Conservation (phyloP, 2,329 filamentous ascomycete genomes). For the Xylariaceae sp. region DNA sequence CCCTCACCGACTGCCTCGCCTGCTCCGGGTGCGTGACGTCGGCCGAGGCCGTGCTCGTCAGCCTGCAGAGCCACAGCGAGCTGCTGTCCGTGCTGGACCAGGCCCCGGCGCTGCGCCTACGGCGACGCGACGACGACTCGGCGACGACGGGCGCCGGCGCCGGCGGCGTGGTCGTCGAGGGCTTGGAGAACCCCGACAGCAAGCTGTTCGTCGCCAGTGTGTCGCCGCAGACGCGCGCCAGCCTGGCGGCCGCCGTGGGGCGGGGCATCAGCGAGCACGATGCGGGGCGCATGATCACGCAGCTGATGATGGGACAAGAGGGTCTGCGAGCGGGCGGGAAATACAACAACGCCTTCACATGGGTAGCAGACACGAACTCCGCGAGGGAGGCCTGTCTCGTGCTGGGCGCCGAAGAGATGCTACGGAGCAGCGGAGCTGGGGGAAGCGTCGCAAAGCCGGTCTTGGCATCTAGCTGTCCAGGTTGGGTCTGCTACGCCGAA, state of each 20-base stretch:
- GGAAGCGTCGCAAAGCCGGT: constrained; percentile 45
- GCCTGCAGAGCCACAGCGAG: constrained; percentile 86
- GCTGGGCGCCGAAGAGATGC: constrained; percentile 65
- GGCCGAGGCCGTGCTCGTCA: constrained; percentile 93
- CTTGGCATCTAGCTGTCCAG: constrained; percentile 84
- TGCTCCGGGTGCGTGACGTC: constrained; percentile 97
- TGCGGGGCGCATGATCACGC: constrained; percentile 75
- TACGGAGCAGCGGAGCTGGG: constrained; percentile 27
- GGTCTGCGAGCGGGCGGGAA: constrained; percentile 65
- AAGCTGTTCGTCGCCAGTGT: constrained; percentile 88
- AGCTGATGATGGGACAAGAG: constrained; percentile 62
- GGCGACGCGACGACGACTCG: constrained; percentile 22
- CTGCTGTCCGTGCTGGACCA: constrained; percentile 76
- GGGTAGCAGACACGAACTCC: constrained; percentile 84
- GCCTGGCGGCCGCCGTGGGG: constrained; percentile 75
- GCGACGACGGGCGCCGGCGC: constrained; percentile 19
- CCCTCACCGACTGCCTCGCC: constrained; percentile 91
- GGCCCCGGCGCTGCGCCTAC: constrained; percentile 39
- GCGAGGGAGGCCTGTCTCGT: constrained; percentile 79
- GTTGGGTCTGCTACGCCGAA: constrained; percentile 98
- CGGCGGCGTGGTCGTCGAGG: constrained; percentile 35
- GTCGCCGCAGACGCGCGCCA: constrained; percentile 84
- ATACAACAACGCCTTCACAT: constrained; percentile 71
- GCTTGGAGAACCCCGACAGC: constrained; percentile 50
- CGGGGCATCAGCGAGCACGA: constrained; percentile 62